Percentiles rank a stretch among this genome's conserved stretches.
Evolutionary conservation across 495 filamentous ascomycete genomes (phyloP).

Genomic region (Talaromyces adpressus): DNA sequence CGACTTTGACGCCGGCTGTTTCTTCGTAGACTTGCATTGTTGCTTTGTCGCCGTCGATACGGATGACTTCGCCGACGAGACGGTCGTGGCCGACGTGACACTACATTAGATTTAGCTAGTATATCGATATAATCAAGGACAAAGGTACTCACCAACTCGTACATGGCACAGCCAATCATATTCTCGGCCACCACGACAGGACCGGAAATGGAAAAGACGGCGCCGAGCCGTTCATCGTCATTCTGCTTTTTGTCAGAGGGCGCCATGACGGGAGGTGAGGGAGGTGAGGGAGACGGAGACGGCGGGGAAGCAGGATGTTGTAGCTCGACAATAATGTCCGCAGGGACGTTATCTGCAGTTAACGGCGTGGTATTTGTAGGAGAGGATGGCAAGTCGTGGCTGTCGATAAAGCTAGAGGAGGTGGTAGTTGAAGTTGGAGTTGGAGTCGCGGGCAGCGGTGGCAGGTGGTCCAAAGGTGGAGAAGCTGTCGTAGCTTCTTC

Average conservation of each 20-base stretch:
- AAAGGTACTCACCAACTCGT: slow-evolving; percentile 71
- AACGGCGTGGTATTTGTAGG: background rate
- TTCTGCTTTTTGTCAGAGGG: slow-evolving; percentile 47
- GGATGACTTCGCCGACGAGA: slow-evolving; percentile 95
- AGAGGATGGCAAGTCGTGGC: slow-evolving; percentile 13
- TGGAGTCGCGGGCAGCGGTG: slow-evolving; percentile 49
- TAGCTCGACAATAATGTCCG: background rate
- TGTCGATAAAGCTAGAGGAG: slow-evolving; percentile 24
- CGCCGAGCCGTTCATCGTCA: slow-evolving; percentile 50
- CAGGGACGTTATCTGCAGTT: background rate
- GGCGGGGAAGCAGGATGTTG: slow-evolving; percentile 8
- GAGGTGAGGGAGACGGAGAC: slow-evolving; percentile 17
- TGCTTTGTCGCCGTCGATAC: slow-evolving; percentile 89
- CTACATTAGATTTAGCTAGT: slow-evolving; percentile 28
- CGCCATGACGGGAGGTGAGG: slow-evolving; percentile 50
- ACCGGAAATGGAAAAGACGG: slow-evolving; percentile 50
- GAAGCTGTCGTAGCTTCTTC: slow-evolving; percentile 18
- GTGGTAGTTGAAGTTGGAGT: slow-evolving; percentile 29
- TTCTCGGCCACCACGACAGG: slow-evolving; percentile 96
- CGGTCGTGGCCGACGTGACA: slow-evolving; percentile 82
- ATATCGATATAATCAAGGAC: slow-evolving; percentile 11
- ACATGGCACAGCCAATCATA: slow-evolving; percentile 99
- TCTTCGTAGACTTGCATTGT: slow-evolving; percentile 99
- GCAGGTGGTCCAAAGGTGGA: slow-evolving; percentile 37
- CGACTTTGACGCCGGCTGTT: slow-evolving; percentile 96